These are phyloP conservation scores for Acacia pycnantha DNA, from an alignment of 331 rosid species.

Conservation along the genomic window DNA sequence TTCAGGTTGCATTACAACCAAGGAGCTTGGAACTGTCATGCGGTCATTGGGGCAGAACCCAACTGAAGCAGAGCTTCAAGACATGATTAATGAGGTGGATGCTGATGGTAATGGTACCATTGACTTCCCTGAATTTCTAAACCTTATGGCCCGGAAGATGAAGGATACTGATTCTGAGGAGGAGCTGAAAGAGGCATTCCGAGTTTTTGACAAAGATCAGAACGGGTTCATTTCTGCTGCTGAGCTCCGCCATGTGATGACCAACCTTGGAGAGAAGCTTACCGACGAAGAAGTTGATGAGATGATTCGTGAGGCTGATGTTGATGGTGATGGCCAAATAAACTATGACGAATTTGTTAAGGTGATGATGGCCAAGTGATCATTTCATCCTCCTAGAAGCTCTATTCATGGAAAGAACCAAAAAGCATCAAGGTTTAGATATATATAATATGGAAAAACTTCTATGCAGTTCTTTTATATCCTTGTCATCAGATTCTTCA, in stretches of 20 bases:
- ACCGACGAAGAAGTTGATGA: conserved; percentile 85
- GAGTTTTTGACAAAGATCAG: conserved; percentile 87
- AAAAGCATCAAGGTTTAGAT: conserved; percentile 22
- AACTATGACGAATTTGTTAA: conserved; percentile 79
- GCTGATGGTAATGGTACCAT: conserved; percentile 85
- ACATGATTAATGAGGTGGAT: conserved; percentile 85
- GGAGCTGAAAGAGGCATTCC: conserved; percentile 81
- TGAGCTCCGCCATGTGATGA: conserved; percentile 89
- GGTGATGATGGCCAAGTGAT: conserved; percentile 91
- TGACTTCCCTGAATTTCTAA: conserved; percentile 80
- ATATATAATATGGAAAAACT: neutral
- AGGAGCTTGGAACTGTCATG: conserved; percentile 91
- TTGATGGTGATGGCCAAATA: conserved; percentile 87
- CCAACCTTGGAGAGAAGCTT: conserved; percentile 85
- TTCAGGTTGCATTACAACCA: conserved; percentile 80
- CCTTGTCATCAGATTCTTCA: neutral
- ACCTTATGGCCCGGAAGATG: conserved; percentile 92
- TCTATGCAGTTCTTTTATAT: neutral
- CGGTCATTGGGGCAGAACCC: conserved; percentile 87
- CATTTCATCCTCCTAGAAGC: neutral
- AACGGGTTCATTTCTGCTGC: conserved; percentile 90
- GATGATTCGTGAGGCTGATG: conserved; percentile 89
- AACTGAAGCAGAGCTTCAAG: conserved; percentile 91
- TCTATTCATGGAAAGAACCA: neutral
- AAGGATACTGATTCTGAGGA: conserved; percentile 88